phyloP scores from a whole-genome alignment of 2,329 filamentous ascomycete genomes.

The Colletotrichum nymphaeae region DNA sequence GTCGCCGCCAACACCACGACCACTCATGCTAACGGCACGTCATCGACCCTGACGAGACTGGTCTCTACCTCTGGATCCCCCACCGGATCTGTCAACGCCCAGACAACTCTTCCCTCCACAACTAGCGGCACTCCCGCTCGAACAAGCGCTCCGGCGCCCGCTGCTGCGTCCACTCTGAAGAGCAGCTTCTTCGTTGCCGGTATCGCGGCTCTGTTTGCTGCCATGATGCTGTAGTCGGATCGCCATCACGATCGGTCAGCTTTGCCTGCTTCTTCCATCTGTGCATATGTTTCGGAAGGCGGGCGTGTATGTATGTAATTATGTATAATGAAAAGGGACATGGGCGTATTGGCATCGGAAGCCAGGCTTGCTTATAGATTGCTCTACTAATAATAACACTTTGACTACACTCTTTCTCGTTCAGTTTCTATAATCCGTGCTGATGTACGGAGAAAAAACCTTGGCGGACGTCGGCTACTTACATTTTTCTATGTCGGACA shows the following conservation, averaged over 20 bases:
- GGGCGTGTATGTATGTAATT: not conserved
- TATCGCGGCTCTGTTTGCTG: conserved; percentile 21
- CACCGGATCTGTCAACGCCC: conserved; percentile 39
- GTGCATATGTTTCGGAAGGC: not conserved
- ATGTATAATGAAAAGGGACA: not conserved
- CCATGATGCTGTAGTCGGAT: conserved; percentile 20
- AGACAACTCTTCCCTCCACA: conserved; percentile 38
- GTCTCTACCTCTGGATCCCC: conserved; percentile 24
- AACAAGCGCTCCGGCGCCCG: not conserved
- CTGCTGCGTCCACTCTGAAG: conserved; percentile 7
- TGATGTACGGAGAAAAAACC: not conserved
- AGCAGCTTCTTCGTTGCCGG: conserved; percentile 11
- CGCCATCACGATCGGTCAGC: not conserved
- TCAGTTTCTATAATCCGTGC: too few relatives aligned
- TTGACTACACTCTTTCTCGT: not conserved
- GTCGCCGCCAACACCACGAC: conserved; percentile 29
- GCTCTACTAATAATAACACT: conserved; percentile 11
- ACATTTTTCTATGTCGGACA: too few relatives aligned
- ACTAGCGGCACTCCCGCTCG: conserved; percentile 47
- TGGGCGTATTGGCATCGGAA: not conserved
- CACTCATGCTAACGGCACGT: conserved; percentile 49
- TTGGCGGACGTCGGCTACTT: not conserved
- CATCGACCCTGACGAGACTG: conserved; percentile 37
- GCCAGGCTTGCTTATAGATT: not conserved
- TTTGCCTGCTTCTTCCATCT: not conserved